These are phyloP conservation scores for Saccharomycopsis javanensis DNA, from an alignment of 805 yeast genomes.

Conservation along the genomic window DNA sequence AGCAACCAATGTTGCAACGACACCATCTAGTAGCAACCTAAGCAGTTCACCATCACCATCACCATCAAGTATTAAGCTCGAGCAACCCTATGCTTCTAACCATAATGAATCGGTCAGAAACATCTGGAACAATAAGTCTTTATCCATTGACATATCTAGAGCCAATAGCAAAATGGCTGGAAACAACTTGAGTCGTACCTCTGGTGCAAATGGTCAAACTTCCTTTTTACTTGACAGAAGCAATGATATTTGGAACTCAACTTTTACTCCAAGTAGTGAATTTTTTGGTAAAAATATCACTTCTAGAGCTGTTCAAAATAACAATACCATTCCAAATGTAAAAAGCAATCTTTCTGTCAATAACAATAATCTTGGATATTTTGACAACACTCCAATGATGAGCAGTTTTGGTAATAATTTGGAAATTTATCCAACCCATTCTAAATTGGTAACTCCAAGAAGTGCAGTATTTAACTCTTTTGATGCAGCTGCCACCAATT, in stretches of 20 bases:
- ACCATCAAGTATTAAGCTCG: neutral
- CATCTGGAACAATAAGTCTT: neutral
- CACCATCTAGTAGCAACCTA: neutral
- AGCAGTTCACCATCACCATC: too few species aligned
- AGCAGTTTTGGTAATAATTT: neutral
- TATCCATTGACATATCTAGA: neutral
- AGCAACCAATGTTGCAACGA: neutral
- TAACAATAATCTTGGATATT: slow-evolving; percentile 3
- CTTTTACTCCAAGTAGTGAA: slow-evolving; percentile 15
- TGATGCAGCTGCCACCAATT: neutral
- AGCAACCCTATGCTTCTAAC: neutral
- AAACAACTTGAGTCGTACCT: neutral
- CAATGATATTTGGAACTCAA: neutral
- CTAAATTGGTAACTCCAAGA: slow-evolving; percentile 2
- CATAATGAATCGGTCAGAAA: neutral
- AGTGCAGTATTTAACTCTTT: neutral
- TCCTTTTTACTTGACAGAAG: slow-evolving; percentile 1
- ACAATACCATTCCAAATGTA: neutral
- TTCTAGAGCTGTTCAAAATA: slow-evolving; percentile 1
- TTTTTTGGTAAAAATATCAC: slow-evolving; percentile 15
- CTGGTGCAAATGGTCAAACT: neutral
- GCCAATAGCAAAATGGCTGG: slow-evolving; percentile 1
- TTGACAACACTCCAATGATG: slow-evolving; percentile 13
- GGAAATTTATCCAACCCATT: slow-evolving; percentile 9
- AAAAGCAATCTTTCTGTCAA: neutral